These are phyloP conservation scores for Acarospora socialis DNA, from an alignment of 2,329 filamentous ascomycete species.

Conservation along the genomic window DNA sequence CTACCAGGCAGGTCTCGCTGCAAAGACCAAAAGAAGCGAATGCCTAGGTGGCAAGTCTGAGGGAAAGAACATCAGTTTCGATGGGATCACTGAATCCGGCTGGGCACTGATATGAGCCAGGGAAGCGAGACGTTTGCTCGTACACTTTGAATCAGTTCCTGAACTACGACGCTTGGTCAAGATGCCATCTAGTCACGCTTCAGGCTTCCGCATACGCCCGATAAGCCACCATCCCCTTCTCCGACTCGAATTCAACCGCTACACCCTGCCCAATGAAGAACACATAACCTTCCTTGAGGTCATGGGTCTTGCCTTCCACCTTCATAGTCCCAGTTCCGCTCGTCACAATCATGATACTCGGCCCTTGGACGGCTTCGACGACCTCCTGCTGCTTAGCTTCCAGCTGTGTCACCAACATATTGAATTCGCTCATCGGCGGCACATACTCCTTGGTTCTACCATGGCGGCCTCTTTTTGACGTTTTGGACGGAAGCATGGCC, in stretches of 20 bases:
- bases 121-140: too few relatives aligned
- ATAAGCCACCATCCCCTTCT: constrained; percentile 22
- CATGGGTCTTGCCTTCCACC: constrained; percentile 37
- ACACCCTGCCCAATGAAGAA: constrained; percentile 51
- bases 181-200: too few relatives aligned
- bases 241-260: constrained; percentile 32
- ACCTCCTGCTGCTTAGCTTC: constrained; percentile 43
- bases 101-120: too few relatives aligned
- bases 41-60: too few relatives aligned
- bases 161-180: too few relatives aligned
- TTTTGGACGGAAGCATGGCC: constrained; percentile 37
- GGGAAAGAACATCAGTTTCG: too few relatives aligned
- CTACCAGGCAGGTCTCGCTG: too few relatives aligned
- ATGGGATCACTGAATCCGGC: too few relatives aligned
- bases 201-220: too few relatives aligned
- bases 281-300: constrained; percentile 47
- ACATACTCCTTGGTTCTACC: constrained; percentile 50
- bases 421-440: constrained; percentile 59
- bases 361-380: constrained; percentile 41
- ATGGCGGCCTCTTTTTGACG: constrained; percentile 37
- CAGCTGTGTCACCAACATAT: constrained; percentile 49
- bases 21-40: too few relatives aligned
- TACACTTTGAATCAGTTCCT: too few relatives aligned
- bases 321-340: constrained; percentile 44
- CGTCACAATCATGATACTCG: constrained; percentile 49